Evolutionary conservation across 192 early-diverging fungal genomes (phyloP).

Genomic region (Geranomyces variabilis): DNA sequence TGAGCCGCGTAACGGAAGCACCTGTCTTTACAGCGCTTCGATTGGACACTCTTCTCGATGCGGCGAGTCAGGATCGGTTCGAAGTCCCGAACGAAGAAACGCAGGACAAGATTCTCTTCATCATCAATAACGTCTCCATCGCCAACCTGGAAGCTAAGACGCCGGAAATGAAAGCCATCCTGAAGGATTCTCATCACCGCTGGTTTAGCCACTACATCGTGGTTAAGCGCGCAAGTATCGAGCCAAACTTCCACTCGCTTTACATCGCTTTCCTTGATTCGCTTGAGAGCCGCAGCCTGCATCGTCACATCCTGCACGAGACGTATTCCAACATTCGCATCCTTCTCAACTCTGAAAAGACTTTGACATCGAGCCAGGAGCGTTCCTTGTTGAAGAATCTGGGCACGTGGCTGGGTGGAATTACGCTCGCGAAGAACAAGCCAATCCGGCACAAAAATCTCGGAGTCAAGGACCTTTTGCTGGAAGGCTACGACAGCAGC

Average conservation of each 20-base stretch:
- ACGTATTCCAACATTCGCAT: conserved; percentile 86
- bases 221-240: conserved; percentile 92
- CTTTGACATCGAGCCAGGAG: conserved; percentile 86
- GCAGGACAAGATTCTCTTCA: conserved; percentile 95
- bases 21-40: conserved; percentile 68
- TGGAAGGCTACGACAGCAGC: conserved; percentile 87
- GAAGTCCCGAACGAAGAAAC: conserved; percentile 63
- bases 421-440: conserved; percentile 92
- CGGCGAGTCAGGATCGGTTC: conserved; percentile 44
- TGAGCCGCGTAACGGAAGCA: conserved; percentile 32
- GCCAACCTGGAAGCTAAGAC: conserved; percentile 83
- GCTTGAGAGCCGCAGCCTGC: conserved; percentile 67
- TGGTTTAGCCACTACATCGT: conserved; percentile 98
- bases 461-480: conserved; percentile 90
- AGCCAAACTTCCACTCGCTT: conserved; percentile 94
- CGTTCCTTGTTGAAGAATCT: conserved; percentile 91
- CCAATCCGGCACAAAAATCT: conserved; percentile 96
- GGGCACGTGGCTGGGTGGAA: conserved; percentile 95
- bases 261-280: conserved; percentile 85
- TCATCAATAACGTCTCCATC: conserved; percentile 91
- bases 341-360: conserved; percentile 92
- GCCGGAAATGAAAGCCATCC: conserved; percentile 73
- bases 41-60: conserved; percentile 54
- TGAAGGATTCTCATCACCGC: conserved; percentile 64
- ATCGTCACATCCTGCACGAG: conserved; percentile 82